Conservation (phyloP, 441 rosid genomes). For the Erodium moschatum region DNA sequence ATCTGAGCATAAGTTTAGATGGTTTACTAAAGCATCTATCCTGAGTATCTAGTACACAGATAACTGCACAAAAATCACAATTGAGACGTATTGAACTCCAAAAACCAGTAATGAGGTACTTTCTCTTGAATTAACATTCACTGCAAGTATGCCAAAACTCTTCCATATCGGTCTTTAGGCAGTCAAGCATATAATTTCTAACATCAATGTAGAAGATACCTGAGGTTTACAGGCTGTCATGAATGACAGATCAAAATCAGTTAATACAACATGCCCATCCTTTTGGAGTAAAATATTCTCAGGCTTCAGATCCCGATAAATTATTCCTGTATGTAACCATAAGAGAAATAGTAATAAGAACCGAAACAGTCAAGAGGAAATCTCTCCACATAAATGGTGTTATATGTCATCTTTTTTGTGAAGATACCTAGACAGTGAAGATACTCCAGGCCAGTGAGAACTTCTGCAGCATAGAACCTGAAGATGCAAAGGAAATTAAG, state of each 20-base stretch:
- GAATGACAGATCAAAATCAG: constrained; percentile 90
- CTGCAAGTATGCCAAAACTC: background rate
- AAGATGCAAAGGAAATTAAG: constrained; percentile 17
- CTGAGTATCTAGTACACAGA: too few relatives aligned
- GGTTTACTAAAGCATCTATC: too few relatives aligned
- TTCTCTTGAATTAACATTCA: background rate
- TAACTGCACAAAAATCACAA: background rate
- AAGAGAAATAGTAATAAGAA: background rate
- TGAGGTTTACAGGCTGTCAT: constrained; percentile 69
- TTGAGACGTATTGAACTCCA: background rate
- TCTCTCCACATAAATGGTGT: background rate
- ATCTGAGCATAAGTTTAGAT: constrained; percentile 36
- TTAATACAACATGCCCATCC: constrained; percentile 74
- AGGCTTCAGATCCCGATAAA: constrained; percentile 90
- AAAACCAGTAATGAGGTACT: background rate
- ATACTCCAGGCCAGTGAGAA: constrained; percentile 78
- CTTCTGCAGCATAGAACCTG: constrained; percentile 97
- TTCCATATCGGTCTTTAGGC: background rate
- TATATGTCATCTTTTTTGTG: background rate
- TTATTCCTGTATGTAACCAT: constrained; percentile 44
- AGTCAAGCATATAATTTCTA: constrained; percentile 1
- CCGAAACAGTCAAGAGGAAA: background rate
- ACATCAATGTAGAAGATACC: constrained; percentile 31
- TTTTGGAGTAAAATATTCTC: constrained; percentile 79
- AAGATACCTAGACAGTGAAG: constrained; percentile 87